Evolutionary conservation across 2,329 filamentous ascomycete genomes (phyloP).

Genomic region (Botrytis pseudocinerea): DNA sequence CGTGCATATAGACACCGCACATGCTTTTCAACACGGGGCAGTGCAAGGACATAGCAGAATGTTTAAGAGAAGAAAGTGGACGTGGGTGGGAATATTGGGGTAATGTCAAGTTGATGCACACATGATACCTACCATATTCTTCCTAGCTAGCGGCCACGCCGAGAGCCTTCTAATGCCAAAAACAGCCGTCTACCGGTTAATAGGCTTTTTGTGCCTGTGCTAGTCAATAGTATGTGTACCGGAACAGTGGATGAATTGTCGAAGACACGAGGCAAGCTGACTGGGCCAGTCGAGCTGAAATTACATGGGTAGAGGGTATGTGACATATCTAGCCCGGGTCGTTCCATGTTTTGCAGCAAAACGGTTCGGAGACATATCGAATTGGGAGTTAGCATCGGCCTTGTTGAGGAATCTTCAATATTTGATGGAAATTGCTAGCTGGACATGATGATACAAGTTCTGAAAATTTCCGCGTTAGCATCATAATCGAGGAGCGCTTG

Average conservation of each 20-base stretch:
- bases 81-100: slow-evolving; percentile 3
- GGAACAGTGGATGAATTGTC: neutral
- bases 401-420: neutral
- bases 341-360: neutral
- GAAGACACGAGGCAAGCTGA: neutral
- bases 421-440: neutral
- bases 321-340: neutral
- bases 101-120: neutral
- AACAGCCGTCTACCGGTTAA: slow-evolving; percentile 9
- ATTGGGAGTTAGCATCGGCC: neutral
- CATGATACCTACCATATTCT: neutral
- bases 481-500: neutral
- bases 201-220: neutral
- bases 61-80: neutral
- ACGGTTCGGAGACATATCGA: neutral
- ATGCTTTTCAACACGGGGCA: neutral
- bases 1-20: neutral
- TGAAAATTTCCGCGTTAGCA: neutral
- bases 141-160: neutral
- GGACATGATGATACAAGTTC: neutral
- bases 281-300: neutral
- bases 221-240: neutral
- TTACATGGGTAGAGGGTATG: neutral
- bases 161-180: slow-evolving; percentile 7
- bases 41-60: neutral